These are phyloP conservation scores for Acmispon strigosus DNA, from an alignment of 306 rosid species.

Conservation along the genomic window DNA sequence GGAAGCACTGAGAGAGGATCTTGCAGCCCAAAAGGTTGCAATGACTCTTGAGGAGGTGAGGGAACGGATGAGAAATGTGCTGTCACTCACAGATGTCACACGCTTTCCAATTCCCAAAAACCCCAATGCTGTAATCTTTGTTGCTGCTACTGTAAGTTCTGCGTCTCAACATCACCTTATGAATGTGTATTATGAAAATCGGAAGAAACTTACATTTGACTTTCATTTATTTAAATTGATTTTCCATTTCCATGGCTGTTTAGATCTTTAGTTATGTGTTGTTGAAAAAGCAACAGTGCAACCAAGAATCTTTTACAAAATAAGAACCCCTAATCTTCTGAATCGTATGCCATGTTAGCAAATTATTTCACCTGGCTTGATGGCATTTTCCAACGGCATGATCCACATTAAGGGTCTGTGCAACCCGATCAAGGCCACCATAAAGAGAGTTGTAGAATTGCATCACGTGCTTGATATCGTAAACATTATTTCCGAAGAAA, in stretches of 20 bases:
- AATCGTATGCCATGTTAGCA: no score
- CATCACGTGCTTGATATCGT: no score
- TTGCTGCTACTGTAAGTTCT: constrained; percentile 90
- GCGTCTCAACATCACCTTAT: constrained; percentile 14
- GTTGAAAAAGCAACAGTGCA: not conserved
- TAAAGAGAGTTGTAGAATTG: no score
- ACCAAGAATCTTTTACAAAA: no score
- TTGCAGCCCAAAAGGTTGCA: constrained; percentile 53
- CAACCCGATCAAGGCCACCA: no score
- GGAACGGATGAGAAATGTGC: constrained; percentile 82
- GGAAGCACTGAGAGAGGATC: constrained; percentile 87
- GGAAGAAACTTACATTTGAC: not conserved
- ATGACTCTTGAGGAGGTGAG: constrained; percentile 95
- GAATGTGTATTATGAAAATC: not conserved
- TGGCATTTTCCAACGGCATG: no score
- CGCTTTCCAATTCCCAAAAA: constrained; percentile 91
- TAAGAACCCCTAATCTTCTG: no score
- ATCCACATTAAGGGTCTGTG: no score
- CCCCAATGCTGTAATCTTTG: constrained; percentile 80
- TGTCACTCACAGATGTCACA: constrained; percentile 96
- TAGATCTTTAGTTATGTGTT: not conserved
- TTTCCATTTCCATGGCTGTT: not conserved
- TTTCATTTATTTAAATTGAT: not conserved
- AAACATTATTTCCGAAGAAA: no score
- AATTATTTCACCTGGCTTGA: no score